phyloP scores from a whole-genome alignment of 495 filamentous ascomycete genomes.

The Durotheca rogersii region DNA sequence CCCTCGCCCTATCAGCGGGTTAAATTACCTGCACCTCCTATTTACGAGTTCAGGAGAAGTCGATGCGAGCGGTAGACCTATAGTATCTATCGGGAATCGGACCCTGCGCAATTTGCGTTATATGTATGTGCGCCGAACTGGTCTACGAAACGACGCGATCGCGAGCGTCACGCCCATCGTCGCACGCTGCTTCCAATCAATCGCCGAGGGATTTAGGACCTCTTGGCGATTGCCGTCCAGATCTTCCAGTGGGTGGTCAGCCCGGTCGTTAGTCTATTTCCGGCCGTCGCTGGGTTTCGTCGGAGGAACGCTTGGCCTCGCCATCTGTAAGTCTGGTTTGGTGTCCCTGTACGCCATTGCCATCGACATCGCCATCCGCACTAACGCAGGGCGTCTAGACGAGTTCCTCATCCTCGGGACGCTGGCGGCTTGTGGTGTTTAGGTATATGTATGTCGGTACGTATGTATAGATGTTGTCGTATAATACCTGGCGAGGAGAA shows the following conservation, averaged over 20 bases:
- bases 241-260: constrained; percentile 41
- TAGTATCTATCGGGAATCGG: not conserved
- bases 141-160: constrained; percentile 7
- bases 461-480: too few species aligned
- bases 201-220: constrained; percentile 36
- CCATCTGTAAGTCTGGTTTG: constrained; percentile 38
- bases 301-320: constrained; percentile 43
- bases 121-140: not conserved
- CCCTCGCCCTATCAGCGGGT: too few species aligned
- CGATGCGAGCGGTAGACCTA: too few species aligned
- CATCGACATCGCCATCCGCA: not conserved
- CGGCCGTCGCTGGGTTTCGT: constrained; percentile 32
- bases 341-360: not conserved
- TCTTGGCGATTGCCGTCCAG: constrained; percentile 25
- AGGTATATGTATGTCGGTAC: constrained; percentile 42
- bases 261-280: constrained; percentile 37
- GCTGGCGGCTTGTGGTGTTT: constrained; percentile 46
- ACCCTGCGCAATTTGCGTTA: too few species aligned
- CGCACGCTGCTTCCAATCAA: constrained; percentile 36
- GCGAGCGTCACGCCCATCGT: constrained; percentile 42
- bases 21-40: too few species aligned
- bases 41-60: too few species aligned
- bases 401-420: constrained; percentile 56
- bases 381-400: constrained; percentile 32
- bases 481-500: constrained; percentile 41